Evolutionary conservation across 176 grass and related monocot genomes (phyloP).

Genomic region (Saccharum spontaneum): DNA sequence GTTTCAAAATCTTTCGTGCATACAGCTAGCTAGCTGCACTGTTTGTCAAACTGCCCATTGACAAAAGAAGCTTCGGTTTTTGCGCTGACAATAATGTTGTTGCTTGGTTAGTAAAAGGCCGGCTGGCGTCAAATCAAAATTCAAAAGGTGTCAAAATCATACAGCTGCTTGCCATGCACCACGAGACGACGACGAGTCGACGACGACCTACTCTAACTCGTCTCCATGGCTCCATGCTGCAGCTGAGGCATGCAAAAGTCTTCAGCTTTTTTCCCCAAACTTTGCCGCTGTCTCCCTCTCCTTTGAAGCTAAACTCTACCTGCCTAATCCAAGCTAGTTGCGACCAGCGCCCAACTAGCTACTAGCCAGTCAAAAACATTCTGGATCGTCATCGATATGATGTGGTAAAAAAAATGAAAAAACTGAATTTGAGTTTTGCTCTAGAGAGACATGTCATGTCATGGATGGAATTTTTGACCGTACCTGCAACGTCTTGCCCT

Average conservation of each 20-base stretch:
- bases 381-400: no score
- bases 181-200: background rate
- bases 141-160: background rate
- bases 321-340: no score
- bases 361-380: no score
- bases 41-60: background rate
- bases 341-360: no score
- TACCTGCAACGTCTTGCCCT: no score
- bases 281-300: background rate
- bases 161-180: background rate
- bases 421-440: no score
- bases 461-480: no score
- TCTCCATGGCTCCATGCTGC: background rate
- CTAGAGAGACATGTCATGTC: no score
- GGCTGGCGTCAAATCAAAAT: background rate
- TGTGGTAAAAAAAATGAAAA: no score
- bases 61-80: background rate
- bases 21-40: slow-evolving; percentile 13
- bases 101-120: background rate
- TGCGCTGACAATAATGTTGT: no score
- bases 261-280: background rate
- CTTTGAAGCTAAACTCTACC: background rate
- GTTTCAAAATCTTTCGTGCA: background rate
- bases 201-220: background rate
- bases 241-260: background rate